phyloP scores from a whole-genome alignment of 1,284 basidiomycete species.

The Cryptococcus sp. region DNA sequence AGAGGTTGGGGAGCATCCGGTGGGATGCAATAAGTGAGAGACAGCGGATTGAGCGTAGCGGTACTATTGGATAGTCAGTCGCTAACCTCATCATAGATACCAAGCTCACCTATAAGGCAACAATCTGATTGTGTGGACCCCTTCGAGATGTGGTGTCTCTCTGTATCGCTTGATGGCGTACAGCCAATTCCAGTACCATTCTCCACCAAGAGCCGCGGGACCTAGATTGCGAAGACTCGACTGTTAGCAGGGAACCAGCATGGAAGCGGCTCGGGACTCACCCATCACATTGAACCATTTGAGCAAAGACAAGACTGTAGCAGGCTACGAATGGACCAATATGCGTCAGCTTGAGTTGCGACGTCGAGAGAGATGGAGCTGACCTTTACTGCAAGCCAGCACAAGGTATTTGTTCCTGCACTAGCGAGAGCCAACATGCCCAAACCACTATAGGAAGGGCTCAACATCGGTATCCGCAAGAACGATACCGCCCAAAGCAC shows the following conservation, averaged over 20 bases:
- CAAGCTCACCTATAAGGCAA: conserved; percentile 39
- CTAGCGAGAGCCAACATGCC: conserved; percentile 20
- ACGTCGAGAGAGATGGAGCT: not conserved
- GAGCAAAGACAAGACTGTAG: conserved; percentile 16
- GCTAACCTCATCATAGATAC: not conserved
- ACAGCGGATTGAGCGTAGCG: conserved; percentile 51
- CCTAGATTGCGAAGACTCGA: conserved; percentile 9
- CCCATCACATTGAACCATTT: conserved; percentile 38
- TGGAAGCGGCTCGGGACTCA: conserved; percentile 4
- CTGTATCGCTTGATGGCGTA: conserved; percentile 19
- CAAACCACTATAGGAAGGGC: conserved; percentile 30
- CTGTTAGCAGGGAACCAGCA: not conserved
- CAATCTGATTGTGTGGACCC: conserved; percentile 46
- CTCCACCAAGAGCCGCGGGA: conserved; percentile 28
- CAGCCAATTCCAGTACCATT: conserved; percentile 33
- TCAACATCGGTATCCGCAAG: conserved; percentile 44
- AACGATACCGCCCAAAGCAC: conserved; percentile 28
- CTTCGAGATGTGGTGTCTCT: conserved; percentile 42
- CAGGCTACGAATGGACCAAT: no score
- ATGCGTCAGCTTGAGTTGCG: no score
- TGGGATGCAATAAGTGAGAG: conserved; percentile 50
- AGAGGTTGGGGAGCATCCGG: conserved; percentile 40
- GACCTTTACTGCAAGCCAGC: conserved; percentile 46
- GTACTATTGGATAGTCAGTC: conserved; percentile 28
- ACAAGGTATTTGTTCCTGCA: conserved; percentile 30